Conservation (phyloP, 208 protist species). For the Trypanosomatidae sp. region DNA sequence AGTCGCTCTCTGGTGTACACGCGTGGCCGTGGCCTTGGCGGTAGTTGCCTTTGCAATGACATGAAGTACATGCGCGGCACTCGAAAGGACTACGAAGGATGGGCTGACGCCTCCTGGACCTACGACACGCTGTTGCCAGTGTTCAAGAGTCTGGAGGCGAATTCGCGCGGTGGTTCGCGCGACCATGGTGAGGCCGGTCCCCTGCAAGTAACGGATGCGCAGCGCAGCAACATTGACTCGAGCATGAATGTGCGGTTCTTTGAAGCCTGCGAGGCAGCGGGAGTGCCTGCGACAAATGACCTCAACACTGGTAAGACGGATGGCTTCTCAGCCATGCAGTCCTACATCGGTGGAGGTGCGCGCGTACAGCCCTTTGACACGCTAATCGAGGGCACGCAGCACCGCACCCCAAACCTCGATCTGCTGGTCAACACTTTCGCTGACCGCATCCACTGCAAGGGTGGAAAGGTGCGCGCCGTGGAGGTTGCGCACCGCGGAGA, state of each 20-base stretch:
- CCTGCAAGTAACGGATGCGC: constrained; percentile 40
- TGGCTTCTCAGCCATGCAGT: constrained; percentile 66
- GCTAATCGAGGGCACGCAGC: constrained; percentile 28
- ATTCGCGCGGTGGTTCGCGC: constrained; percentile 28
- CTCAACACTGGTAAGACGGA: constrained; percentile 54
- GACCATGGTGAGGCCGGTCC: constrained; percentile 48
- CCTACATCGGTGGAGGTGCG: constrained; percentile 35
- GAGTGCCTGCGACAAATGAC: constrained; percentile 42
- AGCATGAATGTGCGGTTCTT: constrained; percentile 81
- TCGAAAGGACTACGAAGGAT: constrained; percentile 35
- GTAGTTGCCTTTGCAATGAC: constrained; percentile 56
- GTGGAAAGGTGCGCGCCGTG: constrained; percentile 18
- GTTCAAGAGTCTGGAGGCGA: constrained; percentile 50
- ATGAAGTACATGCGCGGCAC: constrained; percentile 70
- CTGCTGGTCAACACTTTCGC: constrained; percentile 32
- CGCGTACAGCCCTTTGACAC: constrained; percentile 61
- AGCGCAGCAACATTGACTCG: constrained; percentile 53
- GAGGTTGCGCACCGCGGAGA: constrained; percentile 14
- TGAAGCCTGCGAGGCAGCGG: constrained; percentile 77
- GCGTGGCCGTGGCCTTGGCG: constrained; percentile 56
- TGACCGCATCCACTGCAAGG: constrained; percentile 36
- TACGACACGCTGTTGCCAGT: constrained; percentile 54
- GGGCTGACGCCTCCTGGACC: constrained; percentile 47
- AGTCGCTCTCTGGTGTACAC: constrained; percentile 42
- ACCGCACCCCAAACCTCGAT: constrained; percentile 41